Evolutionary conservation across 306 rosid genomes (phyloP), one percentile per base, ranked within the genome.

Genomic region (Rosa multiflora): DNA sequence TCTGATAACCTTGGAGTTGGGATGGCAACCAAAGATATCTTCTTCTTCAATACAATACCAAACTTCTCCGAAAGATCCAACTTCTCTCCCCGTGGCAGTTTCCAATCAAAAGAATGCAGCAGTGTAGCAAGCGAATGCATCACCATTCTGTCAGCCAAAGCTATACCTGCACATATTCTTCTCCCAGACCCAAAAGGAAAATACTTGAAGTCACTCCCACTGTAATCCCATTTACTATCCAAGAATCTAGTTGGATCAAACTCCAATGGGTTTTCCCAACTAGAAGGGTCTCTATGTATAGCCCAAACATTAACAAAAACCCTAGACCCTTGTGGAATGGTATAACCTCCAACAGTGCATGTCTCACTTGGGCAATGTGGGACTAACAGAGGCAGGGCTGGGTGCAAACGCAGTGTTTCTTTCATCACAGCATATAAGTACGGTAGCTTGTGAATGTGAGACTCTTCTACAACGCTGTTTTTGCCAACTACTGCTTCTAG

Each of bases 161-260:
- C 92, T 2, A 70, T 26, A 26, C 29, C 29, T 26, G 29, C 29
- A 26, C 29, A 26, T 26, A 26, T 88, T 78, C 97, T 88, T 78
- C 92, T 80, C 10, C 96, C 97, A 39, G 94, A 90, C 18, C 96
- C 94, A 82, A 92, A 92, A 1, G 97, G 96, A 1, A 92, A 59
- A 70, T 90, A 92, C 9, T 15, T 72, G 37, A 92, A 92, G 73
- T 90, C 92, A 74, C 29, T 89, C 5, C 96, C 94, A 72, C 85
- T 82, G 46, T 55, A 92, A 49, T 92, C 94, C 87, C 87, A 85
- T 39, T 79, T 86, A 2, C 58, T n/a, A 53, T 84, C 80, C 74
- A 85, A 80, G 78, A 92, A 92, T 67, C 96, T 89, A 7, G 79
- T 26, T 1, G 97, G 96, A 52, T 90, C 90, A 77, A 92, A 92